Evolutionary conservation across 1,139 yeast species (phyloP).

Genomic region (Casaregolazyma suthepensis): DNA sequence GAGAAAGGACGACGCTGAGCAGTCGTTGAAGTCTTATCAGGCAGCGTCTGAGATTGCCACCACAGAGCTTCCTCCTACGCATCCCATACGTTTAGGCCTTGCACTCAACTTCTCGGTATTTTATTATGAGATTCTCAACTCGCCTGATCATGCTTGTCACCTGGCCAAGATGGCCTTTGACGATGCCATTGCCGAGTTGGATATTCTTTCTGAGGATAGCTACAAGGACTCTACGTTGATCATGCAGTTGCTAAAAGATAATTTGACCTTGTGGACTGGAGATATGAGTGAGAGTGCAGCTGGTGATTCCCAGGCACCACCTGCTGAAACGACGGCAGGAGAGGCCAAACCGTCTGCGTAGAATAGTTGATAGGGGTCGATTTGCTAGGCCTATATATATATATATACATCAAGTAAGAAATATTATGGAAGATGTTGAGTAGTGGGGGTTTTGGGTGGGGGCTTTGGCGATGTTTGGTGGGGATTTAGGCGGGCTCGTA

Average conservation of each 20-base stretch:
- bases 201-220: constrained; percentile 94
- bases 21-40: constrained; percentile 90
- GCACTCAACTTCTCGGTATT: constrained; percentile 97
- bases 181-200: constrained; percentile 98
- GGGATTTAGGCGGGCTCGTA: not conserved
- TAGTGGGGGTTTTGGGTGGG: no score
- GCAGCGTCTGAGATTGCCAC: constrained; percentile 96
- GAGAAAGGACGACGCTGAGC: constrained; percentile 88
- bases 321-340: constrained; percentile 13
- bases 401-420: constrained; percentile 1
- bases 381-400: not conserved
- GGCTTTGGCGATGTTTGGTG: not conserved
- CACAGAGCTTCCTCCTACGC: constrained; percentile 96
- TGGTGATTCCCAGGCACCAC: constrained; percentile 12
- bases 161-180: constrained; percentile 98
- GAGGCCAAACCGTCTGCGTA: not conserved
- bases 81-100: constrained; percentile 96
- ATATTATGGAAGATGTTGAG: not conserved
- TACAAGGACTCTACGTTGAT: constrained; percentile 97
- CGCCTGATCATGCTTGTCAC: constrained; percentile 98
- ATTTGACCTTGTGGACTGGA: constrained; percentile 95
- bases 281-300: constrained; percentile 68
- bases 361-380: not conserved
- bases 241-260: constrained; percentile 97
- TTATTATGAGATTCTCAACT: constrained; percentile 95